phyloP scores from a whole-genome alignment of 2,329 filamentous ascomycete species.

The Aspergillus sp. region DNA sequence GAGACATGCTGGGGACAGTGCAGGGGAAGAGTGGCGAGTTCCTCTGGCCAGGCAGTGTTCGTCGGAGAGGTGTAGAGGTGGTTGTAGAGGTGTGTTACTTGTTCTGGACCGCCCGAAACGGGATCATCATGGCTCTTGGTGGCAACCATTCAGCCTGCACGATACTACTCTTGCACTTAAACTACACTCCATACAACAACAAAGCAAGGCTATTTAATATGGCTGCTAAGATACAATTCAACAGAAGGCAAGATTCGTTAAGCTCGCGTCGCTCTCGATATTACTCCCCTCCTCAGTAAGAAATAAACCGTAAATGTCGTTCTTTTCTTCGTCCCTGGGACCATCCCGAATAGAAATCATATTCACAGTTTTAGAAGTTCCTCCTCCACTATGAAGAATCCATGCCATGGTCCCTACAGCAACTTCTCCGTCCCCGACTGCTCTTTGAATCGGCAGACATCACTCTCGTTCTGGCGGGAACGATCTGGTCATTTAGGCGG shows the following conservation, averaged over 20 bases:
- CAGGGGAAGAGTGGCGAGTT: constrained; percentile 2
- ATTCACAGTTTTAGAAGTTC: constrained; percentile 10
- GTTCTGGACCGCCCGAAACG: too few relatives aligned
- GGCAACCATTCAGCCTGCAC: too few relatives aligned
- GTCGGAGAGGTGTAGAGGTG: constrained; percentile 1
- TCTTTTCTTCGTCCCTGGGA: constrained; percentile 5
- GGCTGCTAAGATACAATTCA: constrained; percentile 34
- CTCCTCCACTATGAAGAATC: constrained; percentile 18
- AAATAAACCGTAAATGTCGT: not conserved
- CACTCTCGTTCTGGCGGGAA: constrained; percentile 13
- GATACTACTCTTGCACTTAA: too few relatives aligned
- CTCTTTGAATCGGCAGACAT: constrained; percentile 6
- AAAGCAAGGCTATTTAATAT: too few relatives aligned
- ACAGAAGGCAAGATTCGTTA: constrained; percentile 30
- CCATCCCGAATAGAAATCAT: constrained; percentile 18
- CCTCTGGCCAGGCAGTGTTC: constrained; percentile 1
- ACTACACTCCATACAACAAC: too few relatives aligned
- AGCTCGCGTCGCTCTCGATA: constrained; percentile 13
- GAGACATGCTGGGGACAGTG: constrained; percentile 38
- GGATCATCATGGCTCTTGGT: too few relatives aligned
- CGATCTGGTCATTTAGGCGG: constrained; percentile 25
- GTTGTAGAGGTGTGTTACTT: not conserved
- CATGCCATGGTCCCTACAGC: constrained; percentile 6
- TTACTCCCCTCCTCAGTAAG: constrained; percentile 9
- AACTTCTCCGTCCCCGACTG: constrained; percentile 5